Conservation (phyloP, 2,329 filamentous ascomycete species). For the Biscogniauxia marginata region DNA sequence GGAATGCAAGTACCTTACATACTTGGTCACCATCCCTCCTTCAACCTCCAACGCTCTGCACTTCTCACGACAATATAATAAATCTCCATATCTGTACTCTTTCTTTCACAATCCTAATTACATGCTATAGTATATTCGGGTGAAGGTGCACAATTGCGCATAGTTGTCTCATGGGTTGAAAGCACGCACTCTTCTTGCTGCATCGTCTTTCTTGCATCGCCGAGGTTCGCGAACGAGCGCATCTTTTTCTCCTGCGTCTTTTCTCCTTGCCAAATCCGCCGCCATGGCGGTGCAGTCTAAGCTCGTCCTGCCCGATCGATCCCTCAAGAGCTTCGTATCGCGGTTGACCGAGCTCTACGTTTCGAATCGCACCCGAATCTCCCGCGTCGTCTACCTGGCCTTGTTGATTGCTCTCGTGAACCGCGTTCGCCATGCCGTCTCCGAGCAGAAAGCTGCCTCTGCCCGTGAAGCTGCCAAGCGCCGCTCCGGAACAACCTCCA, state of each 20-base stretch:
- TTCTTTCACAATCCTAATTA: no score
- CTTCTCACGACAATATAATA: not conserved
- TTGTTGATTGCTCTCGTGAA: constrained; percentile 79
- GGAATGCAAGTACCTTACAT: constrained; percentile 13
- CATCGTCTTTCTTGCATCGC: not conserved
- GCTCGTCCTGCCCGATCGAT: constrained; percentile 61
- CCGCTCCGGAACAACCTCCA: constrained; percentile 51
- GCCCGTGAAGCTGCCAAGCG: constrained; percentile 62
- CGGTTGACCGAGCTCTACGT: constrained; percentile 73
- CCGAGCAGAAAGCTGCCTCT: constrained; percentile 86
- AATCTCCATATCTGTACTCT: not conserved
- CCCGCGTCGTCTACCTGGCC: constrained; percentile 78
- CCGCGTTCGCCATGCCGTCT: constrained; percentile 86
- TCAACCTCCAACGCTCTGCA: not conserved
- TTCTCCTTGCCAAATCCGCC: constrained; percentile 9
- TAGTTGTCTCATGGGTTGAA: no score
- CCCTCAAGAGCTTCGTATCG: constrained; percentile 62
- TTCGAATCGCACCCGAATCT: constrained; percentile 76
- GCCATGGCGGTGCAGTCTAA: constrained; percentile 77
- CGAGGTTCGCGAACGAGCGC: not conserved
- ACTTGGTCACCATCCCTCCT: not conserved
- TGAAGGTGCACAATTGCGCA: no score
- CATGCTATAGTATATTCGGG: no score
- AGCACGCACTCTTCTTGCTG: no score
- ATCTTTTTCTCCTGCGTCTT: not conserved